Evolutionary conservation across 805 yeast genomes (phyloP).

Genomic region (Metschnikowia baotianmanensis): DNA sequence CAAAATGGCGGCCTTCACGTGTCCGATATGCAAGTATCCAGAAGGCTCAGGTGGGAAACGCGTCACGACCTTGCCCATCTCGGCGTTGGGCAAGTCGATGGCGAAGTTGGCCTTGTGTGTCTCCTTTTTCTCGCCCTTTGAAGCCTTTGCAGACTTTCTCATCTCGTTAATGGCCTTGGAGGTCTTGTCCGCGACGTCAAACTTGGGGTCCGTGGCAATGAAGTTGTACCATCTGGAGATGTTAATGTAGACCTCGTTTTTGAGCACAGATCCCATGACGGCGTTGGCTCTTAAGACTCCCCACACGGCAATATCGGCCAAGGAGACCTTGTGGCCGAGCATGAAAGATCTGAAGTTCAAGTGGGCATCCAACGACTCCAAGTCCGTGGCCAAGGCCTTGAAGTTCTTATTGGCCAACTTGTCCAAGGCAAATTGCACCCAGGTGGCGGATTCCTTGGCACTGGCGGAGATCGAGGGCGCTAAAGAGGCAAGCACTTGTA

Average conservation of each 20-base stretch:
- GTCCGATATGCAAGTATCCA: conserved; percentile 98
- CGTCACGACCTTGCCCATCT: conserved; percentile 92
- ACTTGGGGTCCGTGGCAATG: conserved; percentile 57
- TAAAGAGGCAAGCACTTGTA: conserved; percentile 49
- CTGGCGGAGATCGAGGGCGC: conserved; percentile 45
- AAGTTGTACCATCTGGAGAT: conserved; percentile 91
- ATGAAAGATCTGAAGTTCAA: conserved; percentile 82
- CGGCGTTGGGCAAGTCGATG: conserved; percentile 88
- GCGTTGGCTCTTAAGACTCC: conserved; percentile 92
- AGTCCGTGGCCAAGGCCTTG: conserved; percentile 72
- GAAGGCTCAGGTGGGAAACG: conserved; percentile 99
- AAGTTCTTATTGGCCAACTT: conserved; percentile 81
- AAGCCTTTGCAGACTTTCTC: conserved; percentile 64
- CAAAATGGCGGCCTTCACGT: conserved; percentile 95
- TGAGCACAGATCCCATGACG: conserved; percentile 86
- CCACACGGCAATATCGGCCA: conserved; percentile 89
- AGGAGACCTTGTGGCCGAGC: conserved; percentile 60
- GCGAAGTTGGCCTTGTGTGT: conserved; percentile 93
- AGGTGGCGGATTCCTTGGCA: conserved; percentile 36
- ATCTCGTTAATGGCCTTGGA: conserved; percentile 69
- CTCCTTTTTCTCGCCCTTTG: conserved; percentile 68
- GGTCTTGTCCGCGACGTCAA: conserved; percentile 67
- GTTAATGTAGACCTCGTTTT: conserved; percentile 79
- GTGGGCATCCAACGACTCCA: conserved; percentile 79
- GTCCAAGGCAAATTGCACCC: conserved; percentile 66